phyloP scores from a whole-genome alignment of 2,329 filamentous ascomycete genomes.

The Plenodomus lindquistii region DNA sequence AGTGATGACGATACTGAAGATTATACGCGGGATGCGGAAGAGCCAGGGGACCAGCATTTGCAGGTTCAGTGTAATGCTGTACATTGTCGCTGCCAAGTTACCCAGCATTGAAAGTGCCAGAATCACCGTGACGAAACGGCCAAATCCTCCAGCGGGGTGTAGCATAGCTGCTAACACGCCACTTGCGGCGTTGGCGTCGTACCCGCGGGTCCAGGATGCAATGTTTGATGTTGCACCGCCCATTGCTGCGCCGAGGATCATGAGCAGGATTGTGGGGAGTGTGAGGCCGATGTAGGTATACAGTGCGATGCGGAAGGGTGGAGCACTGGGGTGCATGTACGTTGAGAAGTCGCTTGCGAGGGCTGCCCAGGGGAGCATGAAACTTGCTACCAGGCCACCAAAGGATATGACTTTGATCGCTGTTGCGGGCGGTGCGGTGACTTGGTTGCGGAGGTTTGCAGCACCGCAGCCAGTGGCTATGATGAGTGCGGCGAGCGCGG shows the following conservation, averaged over 20 bases:
- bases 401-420: slow-evolving; percentile 58
- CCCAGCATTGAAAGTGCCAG: slow-evolving; percentile 59
- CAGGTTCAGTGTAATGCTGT: slow-evolving; percentile 67
- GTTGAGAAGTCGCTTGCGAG: slow-evolving; percentile 65
- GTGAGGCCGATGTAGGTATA: slow-evolving; percentile 63
- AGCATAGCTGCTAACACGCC: slow-evolving; percentile 66
- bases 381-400: slow-evolving; percentile 64
- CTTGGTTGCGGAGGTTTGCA: slow-evolving; percentile 55
- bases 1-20: slow-evolving; percentile 62
- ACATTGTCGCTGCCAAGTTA: slow-evolving; percentile 63
- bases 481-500: slow-evolving; percentile 58
- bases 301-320: slow-evolving; percentile 55
- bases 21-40: slow-evolving; percentile 59
- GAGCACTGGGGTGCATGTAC: slow-evolving; percentile 62
- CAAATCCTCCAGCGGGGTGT: slow-evolving; percentile 61
- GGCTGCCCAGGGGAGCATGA: slow-evolving; percentile 65
- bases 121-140: slow-evolving; percentile 64
- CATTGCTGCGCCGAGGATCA: slow-evolving; percentile 68
- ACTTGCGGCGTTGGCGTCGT: slow-evolving; percentile 58
- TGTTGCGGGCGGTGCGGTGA: slow-evolving; percentile 47
- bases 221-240: slow-evolving; percentile 61
- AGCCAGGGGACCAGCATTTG: slow-evolving; percentile 64
- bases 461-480: slow-evolving; percentile 61
- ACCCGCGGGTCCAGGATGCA: slow-evolving; percentile 58
- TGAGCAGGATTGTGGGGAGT: slow-evolving; percentile 61